Evolutionary conservation across 1,284 basidiomycete genomes (phyloP).

Genomic region (Tremellales sp.): DNA sequence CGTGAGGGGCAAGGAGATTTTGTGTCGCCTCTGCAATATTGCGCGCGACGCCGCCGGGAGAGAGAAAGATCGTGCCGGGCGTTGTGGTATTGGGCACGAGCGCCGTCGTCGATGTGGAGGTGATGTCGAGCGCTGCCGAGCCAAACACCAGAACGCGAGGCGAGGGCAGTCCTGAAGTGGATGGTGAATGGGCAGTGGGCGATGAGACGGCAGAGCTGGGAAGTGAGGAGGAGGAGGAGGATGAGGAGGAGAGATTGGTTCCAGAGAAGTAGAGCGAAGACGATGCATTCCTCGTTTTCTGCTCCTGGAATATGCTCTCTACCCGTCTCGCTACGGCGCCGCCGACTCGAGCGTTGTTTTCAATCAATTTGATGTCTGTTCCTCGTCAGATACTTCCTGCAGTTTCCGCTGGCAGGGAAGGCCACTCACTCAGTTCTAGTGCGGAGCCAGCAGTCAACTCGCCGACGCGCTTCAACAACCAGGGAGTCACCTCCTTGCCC

Average conservation of each 20-base stretch:
- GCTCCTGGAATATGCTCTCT: not conserved
- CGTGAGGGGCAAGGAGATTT: constrained; percentile 23
- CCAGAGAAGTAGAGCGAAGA: not conserved
- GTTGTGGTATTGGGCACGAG: constrained; percentile 62
- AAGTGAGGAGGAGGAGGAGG: not conserved
- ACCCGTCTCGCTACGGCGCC: constrained; percentile 56
- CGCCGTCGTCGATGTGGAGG: constrained; percentile 52
- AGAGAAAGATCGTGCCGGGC: constrained; percentile 69
- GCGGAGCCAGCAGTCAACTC: constrained; percentile 76
- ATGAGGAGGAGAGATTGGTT: not conserved
- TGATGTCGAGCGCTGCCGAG: constrained; percentile 81
- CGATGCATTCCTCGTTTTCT: not conserved
- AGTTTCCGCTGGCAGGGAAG: not conserved
- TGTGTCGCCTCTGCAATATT: constrained; percentile 86
- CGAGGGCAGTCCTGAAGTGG: constrained; percentile 12
- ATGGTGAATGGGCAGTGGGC: not conserved
- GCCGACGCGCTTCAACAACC: constrained; percentile 80
- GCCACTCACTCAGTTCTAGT: constrained; percentile 61
- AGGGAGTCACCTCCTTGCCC: constrained; percentile 93
- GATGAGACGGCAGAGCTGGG: not conserved
- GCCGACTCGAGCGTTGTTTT: constrained; percentile 88
- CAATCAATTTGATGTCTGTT: constrained; percentile 78
- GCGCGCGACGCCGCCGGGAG: constrained; percentile 85
- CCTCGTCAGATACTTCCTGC: not conserved
- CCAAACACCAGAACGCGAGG: constrained; percentile 65